Percentiles rank a stretch among this genome's conserved stretches.
These are phyloP conservation scores for Stellera chamaejasme DNA, from an alignment of 345 rosid species.

Conservation along the genomic window DNA sequence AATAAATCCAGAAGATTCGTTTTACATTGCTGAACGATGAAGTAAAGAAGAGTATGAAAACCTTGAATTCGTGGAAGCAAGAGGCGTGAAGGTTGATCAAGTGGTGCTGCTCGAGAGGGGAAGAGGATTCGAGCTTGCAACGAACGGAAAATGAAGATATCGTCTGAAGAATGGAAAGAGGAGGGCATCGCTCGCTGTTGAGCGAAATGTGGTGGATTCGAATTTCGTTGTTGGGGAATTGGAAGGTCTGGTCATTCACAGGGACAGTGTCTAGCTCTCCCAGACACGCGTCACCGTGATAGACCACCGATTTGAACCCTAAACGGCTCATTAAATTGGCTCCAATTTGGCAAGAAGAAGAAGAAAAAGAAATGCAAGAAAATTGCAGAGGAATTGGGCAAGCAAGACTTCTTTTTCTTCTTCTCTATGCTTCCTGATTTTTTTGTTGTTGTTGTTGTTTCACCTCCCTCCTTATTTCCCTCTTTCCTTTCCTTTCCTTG, in stretches of 20 bases:
- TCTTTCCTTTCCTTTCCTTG: background rate
- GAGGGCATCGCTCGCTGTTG: conserved; percentile 79
- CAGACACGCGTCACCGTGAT: conserved; percentile 61
- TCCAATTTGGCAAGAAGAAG: conserved; percentile 3
- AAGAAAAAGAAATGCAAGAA: background rate
- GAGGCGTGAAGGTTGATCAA: conserved; percentile 82
- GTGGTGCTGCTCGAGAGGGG: conserved; percentile 44
- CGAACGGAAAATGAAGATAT: conserved; percentile 74
- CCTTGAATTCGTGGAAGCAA: conserved; percentile 89
- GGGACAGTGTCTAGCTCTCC: conserved; percentile 78
- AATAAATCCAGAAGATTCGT: background rate
- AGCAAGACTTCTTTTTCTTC: conserved; percentile 5
- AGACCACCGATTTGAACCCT: conserved; percentile 79
- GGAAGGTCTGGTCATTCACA: conserved; percentile 42
- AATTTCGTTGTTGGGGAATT: conserved; percentile 85
- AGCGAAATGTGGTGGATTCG: conserved; percentile 77
- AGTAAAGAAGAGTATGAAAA: conserved; percentile 2
- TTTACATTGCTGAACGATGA: background rate
- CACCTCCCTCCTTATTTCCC: background rate
- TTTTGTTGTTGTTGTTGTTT: too few relatives aligned
- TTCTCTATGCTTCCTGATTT: conserved; percentile 1
- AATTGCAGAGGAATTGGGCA: background rate
- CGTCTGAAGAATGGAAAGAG: conserved; percentile 82
- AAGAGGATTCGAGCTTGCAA: conserved; percentile 84
- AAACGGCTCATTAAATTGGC: conserved; percentile 50